Evolutionary conservation across 2,329 filamentous ascomycete species (phyloP).

Genomic region (Cladosporium sp.): DNA sequence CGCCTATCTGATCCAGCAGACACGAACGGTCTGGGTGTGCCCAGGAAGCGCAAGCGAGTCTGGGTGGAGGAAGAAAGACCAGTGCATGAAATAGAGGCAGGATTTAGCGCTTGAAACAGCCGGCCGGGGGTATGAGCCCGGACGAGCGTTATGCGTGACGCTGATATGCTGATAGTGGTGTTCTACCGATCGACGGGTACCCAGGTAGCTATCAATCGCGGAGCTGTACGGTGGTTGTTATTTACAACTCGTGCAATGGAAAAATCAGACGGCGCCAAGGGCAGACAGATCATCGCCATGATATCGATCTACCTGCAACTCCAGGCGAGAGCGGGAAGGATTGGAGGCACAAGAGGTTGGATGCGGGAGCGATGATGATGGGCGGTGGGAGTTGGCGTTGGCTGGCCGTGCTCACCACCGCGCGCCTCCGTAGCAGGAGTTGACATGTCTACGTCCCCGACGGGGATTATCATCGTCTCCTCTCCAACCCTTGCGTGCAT

Average conservation of each 20-base stretch:
- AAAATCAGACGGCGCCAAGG: too few relatives aligned
- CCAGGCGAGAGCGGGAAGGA: background rate
- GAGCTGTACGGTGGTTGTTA: too few relatives aligned
- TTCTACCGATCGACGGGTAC: too few relatives aligned
- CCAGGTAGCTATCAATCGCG: too few relatives aligned
- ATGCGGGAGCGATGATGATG: background rate
- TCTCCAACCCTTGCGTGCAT: background rate
- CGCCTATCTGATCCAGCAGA: background rate
- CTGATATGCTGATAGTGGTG: too few relatives aligned
- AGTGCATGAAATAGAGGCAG: background rate
- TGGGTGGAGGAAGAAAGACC: background rate
- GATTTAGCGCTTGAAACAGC: background rate
- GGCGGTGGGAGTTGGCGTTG: background rate
- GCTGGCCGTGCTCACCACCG: slow-evolving; percentile 9
- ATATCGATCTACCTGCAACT: too few relatives aligned
- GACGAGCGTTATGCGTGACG: too few relatives aligned
- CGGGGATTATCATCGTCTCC: background rate
- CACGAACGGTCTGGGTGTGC: background rate
- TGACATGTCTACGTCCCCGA: background rate
- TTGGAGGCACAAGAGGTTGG: background rate
- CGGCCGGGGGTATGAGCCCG: background rate
- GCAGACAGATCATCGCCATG: too few relatives aligned
- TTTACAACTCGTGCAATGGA: too few relatives aligned
- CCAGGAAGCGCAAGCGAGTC: background rate
- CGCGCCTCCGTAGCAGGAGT: background rate